Conservation (phyloP, 371 early-diverging fungal genomes). For the Saksenaea vasiformis region DNA sequence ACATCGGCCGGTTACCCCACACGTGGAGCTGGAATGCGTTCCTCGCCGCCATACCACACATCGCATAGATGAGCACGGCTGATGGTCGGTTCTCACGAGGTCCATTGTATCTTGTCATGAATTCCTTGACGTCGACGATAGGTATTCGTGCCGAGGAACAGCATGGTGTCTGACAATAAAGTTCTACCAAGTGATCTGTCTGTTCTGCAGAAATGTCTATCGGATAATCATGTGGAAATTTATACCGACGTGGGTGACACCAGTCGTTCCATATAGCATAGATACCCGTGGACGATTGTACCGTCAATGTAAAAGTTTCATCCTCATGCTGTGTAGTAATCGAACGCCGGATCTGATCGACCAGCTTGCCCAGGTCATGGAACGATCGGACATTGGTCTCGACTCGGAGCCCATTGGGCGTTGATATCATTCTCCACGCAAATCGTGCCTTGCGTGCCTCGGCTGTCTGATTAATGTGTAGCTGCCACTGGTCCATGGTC, state of each 20-base stretch:
- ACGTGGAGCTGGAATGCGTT: constrained; percentile 53
- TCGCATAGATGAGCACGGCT: constrained; percentile 35
- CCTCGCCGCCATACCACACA: constrained; percentile 51
- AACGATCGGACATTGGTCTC: constrained; percentile 40
- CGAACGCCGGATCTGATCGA: constrained; percentile 36
- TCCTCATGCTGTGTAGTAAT: constrained; percentile 11
- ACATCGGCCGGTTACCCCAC: constrained; percentile 36
- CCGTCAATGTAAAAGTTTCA: constrained; percentile 14
- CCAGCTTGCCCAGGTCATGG: constrained; percentile 27
- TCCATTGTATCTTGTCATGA: constrained; percentile 30
- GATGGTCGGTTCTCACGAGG: constrained; percentile 32
- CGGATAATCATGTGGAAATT: constrained; percentile 39
- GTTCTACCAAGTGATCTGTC: constrained; percentile 38
- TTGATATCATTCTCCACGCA: constrained; percentile 32
- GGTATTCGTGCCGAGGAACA: constrained; percentile 40
- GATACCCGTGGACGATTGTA: constrained; percentile 20
- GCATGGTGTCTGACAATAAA: constrained; percentile 49
- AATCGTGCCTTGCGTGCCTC: constrained; percentile 20
- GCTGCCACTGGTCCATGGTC: constrained; percentile 42
- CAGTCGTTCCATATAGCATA: constrained; percentile 40
- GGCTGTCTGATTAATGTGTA: constrained; percentile 12
- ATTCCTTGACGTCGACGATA: constrained; percentile 32
- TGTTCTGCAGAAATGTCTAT: constrained; percentile 41
- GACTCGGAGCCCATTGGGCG: constrained; percentile 30
- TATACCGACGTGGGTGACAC: constrained; percentile 21